phyloP scores from a whole-genome alignment of 2,329 filamentous ascomycete genomes.

The Lachnellula arida region DNA sequence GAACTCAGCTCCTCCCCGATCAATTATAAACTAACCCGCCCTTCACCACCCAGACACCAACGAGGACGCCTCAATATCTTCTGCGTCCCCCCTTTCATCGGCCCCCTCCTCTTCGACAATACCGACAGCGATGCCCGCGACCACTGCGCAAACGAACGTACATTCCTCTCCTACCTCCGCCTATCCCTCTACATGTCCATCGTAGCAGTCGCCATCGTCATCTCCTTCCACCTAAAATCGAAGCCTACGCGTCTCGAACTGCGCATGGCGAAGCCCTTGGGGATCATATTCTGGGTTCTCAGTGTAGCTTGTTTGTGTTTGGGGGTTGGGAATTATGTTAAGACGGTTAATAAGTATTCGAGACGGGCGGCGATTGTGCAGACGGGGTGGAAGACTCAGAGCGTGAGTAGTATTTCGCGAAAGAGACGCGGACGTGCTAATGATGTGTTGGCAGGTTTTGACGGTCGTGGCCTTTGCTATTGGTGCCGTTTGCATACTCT shows the following conservation, averaged over 20 bases:
- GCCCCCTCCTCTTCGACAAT: slow-evolving; percentile 63
- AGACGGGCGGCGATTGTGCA: slow-evolving; percentile 79
- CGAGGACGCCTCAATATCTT: not conserved
- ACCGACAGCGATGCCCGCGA: slow-evolving; percentile 58
- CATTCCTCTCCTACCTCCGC: slow-evolving; percentile 25
- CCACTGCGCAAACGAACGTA: slow-evolving; percentile 48
- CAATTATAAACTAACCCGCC: not conserved
- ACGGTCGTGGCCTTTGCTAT: slow-evolving; percentile 58
- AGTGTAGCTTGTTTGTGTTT: slow-evolving; percentile 70
- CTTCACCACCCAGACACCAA: slow-evolving; percentile 6
- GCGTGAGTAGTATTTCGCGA: slow-evolving; percentile 43
- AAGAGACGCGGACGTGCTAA: not conserved
- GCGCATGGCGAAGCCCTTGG: slow-evolving; percentile 75
- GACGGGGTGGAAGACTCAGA: slow-evolving; percentile 87
- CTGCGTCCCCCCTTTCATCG: slow-evolving; percentile 32
- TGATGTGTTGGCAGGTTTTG: slow-evolving; percentile 46
- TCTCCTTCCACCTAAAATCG: slow-evolving; percentile 85
- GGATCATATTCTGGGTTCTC: slow-evolving; percentile 82
- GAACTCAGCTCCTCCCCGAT: too few relatives aligned
- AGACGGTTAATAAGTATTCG: slow-evolving; percentile 75
- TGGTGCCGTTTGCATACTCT: slow-evolving; percentile 59
- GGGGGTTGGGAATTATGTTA: slow-evolving; percentile 84
- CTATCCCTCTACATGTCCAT: slow-evolving; percentile 77
- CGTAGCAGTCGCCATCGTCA: slow-evolving; percentile 81
- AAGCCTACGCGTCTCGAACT: slow-evolving; percentile 67